Evolutionary conservation across 305 asterid genomes (phyloP).

Genomic region (Fraxinus sp.): DNA sequence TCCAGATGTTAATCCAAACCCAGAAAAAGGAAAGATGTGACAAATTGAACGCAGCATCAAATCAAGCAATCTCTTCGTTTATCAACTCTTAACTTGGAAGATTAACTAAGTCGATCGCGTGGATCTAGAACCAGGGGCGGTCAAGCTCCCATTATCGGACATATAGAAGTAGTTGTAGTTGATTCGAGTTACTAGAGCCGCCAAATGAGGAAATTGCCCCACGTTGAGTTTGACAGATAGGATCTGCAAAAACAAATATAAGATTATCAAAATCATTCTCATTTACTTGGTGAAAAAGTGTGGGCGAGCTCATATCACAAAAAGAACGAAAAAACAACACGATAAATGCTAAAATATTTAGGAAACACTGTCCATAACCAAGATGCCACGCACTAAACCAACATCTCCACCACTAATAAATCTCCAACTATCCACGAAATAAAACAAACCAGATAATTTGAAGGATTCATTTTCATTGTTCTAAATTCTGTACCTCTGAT

Average conservation of each 20-base stretch:
- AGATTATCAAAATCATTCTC: constrained; percentile 5
- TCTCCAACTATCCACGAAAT: not conserved
- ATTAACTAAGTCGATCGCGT: constrained; percentile 29
- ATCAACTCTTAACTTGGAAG: constrained; percentile 27
- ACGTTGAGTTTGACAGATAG: constrained; percentile 92
- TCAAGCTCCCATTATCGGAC: constrained; percentile 75
- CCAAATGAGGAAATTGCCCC: constrained; percentile 96
- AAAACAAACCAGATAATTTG: not conserved
- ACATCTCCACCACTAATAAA: not conserved
- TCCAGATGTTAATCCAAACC: not conserved
- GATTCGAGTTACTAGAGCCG: constrained; percentile 86
- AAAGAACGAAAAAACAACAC: not conserved
- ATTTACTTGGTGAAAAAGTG: not conserved
- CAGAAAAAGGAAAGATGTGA: not conserved
- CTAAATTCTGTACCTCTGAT: not conserved
- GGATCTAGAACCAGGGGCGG: constrained; percentile 48
- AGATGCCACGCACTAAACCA: not conserved
- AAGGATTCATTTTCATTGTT: not conserved
- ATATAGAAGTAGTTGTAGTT: constrained; percentile 86
- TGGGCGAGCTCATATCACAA: not conserved
- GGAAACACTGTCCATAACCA: not conserved
- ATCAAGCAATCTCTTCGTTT: not conserved
- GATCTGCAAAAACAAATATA: constrained; percentile 52
- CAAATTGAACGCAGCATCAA: not conserved
- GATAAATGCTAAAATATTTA: not conserved